Percentiles rank a stretch among this genome's conserved stretches.
Evolutionary conservation across 768 basidiomycete genomes (phyloP).

Genomic region (Paxillus involutus): DNA sequence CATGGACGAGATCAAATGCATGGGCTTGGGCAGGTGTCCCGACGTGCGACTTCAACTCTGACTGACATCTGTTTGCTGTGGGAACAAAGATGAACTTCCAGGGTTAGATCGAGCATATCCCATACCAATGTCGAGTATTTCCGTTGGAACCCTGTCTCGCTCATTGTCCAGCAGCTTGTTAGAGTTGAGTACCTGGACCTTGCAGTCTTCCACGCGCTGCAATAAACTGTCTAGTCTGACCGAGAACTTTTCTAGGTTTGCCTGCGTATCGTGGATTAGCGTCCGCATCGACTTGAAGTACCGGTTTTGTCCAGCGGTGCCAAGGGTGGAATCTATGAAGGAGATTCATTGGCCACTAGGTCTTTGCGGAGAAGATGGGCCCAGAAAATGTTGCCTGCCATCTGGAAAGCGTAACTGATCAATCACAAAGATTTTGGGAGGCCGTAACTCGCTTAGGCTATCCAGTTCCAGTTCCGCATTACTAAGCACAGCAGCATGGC

Average conservation of each 20-base stretch:
- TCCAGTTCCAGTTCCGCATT: too few relatives aligned
- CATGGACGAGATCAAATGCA: constrained; percentile 40
- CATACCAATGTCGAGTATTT: constrained; percentile 35
- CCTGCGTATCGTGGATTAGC: constrained; percentile 72
- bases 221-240: constrained; percentile 53
- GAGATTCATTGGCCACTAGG: constrained; percentile 21
- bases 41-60: constrained; percentile 55
- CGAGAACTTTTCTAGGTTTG: constrained; percentile 67
- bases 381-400: constrained; percentile 41
- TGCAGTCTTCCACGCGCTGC: constrained; percentile 49
- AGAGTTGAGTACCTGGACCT: constrained; percentile 50
- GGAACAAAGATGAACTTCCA: constrained; percentile 8
- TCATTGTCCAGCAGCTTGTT: constrained; percentile 60
- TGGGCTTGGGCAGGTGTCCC: constrained; percentile 55
- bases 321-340: constrained; percentile 32
- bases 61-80: constrained; percentile 64
- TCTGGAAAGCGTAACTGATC: not conserved
- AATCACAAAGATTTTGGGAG: too few relatives aligned
- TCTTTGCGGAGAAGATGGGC: constrained; percentile 54
- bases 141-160: constrained; percentile 53
- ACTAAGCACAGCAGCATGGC: constrained; percentile 39
- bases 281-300: constrained; percentile 72
- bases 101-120: not conserved
- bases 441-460: too few relatives aligned
- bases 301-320: constrained; percentile 62